Percentiles rank a stretch among this genome's conserved stretches.
These are phyloP conservation scores for Amphibolis antarctica DNA, from an alignment of 106 monocot genomes.

Conservation along the genomic window DNA sequence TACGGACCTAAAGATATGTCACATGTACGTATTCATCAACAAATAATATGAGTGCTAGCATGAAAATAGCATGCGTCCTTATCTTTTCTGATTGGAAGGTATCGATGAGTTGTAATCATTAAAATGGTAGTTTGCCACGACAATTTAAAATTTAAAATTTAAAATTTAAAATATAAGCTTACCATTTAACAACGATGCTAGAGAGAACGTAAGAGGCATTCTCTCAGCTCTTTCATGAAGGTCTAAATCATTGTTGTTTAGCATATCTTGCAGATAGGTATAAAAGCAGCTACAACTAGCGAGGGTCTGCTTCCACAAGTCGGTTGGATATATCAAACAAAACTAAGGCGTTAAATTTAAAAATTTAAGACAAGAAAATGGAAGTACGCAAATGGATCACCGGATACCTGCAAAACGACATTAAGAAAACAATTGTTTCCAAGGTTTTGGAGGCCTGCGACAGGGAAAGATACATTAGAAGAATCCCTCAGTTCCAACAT, in stretches of 20 bases:
- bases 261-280: neutral
- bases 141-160: no score
- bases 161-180: no score
- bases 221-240: neutral
- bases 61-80: neutral
- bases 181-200: neutral
- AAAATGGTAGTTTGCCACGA: neutral
- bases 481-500: constrained; percentile 9
- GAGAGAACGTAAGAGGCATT: neutral
- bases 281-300: constrained; percentile 1
- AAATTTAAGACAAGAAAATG: no score
- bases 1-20: neutral
- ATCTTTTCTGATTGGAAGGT: neutral
- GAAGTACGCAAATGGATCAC: no score
- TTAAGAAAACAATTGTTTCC: constrained; percentile 79
- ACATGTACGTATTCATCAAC: neutral
- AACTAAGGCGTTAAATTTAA: no score
- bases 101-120: neutral
- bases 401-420: constrained; percentile 1
- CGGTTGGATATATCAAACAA: no score
- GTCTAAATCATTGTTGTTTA: neutral
- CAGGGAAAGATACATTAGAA: constrained; percentile 17
- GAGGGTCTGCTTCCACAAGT: neutral
- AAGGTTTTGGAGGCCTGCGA: constrained; percentile 67
- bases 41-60: neutral